Base-by-base conservation (phyloP, 148 eudicot species). In the Arctostaphylos glauca region DNA sequence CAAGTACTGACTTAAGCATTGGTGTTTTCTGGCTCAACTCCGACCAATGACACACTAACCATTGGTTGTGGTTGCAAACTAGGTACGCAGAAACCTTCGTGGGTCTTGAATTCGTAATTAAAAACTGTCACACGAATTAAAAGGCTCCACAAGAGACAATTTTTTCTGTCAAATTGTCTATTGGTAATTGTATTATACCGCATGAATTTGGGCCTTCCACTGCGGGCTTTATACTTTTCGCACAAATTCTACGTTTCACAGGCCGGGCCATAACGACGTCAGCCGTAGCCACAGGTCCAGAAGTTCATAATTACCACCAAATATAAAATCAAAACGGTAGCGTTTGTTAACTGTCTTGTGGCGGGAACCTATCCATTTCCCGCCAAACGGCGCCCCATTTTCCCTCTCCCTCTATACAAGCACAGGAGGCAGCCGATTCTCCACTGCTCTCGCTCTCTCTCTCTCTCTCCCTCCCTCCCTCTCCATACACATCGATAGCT, bases 301-400 rank as follows among this genome's bases (percentile, higher is more conserved):
- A 64, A 64, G 70, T 23, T 23, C 64, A 31, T 31, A 59, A 59
- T 21, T 19, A 15, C 64, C 6, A 8, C 23, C 23, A 58, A 58
- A 58, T 4, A 16, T 1, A 55, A 60, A n/a, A 5, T 9, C 8
- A 25, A 14, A 70, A 70, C 83, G 83, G 70, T 76, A 31, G 4
- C 83, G 83, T 81, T 16, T 62, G 18, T 14, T 48, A 12, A 21
- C 81, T 62, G 19, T 9, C 18, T 21, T 72, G 58, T 80, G 86
- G 87, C 87, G 89, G 87, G 87, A 85, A 48, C 41, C 1, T 3
- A 15, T 9, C 47, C 60, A 9, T 31, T 85, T 87, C 87, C 89
- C 89, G 89, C 89, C 87, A 85, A 79, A 53, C 59, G 23, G 59
- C 16, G 16, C 44, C n/a, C 60, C 9, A 1, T 9, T 23, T 10